These are phyloP conservation scores for Candida anutae DNA, from an alignment of 1,139 yeast species.

Conservation along the genomic window DNA sequence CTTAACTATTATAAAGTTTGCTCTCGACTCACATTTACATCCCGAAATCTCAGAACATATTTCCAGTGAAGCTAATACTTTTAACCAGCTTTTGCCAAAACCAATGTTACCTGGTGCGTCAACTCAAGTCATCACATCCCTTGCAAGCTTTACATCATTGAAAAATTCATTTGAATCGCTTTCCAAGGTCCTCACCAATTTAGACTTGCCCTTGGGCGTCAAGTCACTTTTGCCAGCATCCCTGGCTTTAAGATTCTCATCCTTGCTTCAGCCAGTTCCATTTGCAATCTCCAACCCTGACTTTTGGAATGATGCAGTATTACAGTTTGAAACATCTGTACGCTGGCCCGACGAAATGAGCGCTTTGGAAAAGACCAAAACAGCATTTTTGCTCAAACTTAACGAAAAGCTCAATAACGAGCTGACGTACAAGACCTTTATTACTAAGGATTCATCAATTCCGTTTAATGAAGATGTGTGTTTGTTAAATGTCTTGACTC, in stretches of 20 bases:
- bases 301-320: conserved; percentile 68
- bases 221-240: conserved; percentile 70
- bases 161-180: conserved; percentile 61
- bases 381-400: conserved; percentile 77
- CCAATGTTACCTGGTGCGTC: conserved; percentile 54
- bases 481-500: conserved; percentile 61
- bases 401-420: conserved; percentile 49
- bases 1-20: conserved; percentile 56
- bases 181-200: conserved; percentile 42
- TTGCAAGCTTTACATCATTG: conserved; percentile 47
- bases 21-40: conserved; percentile 55
- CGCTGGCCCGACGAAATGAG: conserved; percentile 92
- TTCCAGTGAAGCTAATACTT: conserved; percentile 30
- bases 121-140: conserved; percentile 45
- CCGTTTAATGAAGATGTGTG: conserved; percentile 58
- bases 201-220: conserved; percentile 65
- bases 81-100: conserved; percentile 48
- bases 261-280: conserved; percentile 75
- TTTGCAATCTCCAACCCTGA: conserved; percentile 72
- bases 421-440: conserved; percentile 46
- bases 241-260: conserved; percentile 63
- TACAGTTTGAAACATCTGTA: conserved; percentile 85
- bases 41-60: conserved; percentile 37
- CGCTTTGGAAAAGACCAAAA: conserved; percentile 82
- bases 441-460: conserved; percentile 57